Percentiles rank a stretch among this genome's conserved stretches.
These are phyloP conservation scores for Pisolithus microcarpus DNA, from an alignment of 768 basidiomycete species.

Conservation along the genomic window DNA sequence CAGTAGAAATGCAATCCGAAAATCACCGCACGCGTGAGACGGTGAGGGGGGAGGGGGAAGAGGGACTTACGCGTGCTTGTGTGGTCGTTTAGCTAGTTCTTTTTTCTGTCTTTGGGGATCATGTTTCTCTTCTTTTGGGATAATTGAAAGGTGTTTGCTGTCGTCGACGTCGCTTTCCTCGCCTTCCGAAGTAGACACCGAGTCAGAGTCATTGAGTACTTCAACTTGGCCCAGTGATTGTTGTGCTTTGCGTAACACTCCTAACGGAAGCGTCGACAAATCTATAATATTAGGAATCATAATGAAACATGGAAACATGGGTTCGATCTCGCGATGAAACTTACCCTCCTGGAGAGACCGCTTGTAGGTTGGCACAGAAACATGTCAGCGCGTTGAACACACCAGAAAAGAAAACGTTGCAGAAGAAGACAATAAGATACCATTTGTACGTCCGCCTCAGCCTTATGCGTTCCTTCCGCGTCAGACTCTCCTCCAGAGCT, in stretches of 20 bases:
- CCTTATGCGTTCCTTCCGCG: constrained; percentile 7
- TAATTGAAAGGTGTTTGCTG: constrained; percentile 1
- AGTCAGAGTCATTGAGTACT: constrained; percentile 34
- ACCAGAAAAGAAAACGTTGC: not conserved
- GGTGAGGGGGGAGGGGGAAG: not conserved
- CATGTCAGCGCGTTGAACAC: not conserved
- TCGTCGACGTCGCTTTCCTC: constrained; percentile 9
- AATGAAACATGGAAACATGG: constrained; percentile 4
- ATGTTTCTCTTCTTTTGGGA: constrained; percentile 25
- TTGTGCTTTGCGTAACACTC: constrained; percentile 60
- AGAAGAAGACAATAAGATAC: not conserved
- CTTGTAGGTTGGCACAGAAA: constrained; percentile 6
- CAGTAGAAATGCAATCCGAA: not conserved
- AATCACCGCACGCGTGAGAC: not conserved
- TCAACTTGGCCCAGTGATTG: constrained; percentile 39
- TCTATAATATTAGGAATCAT: constrained; percentile 47
- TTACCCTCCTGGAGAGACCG: constrained; percentile 24
- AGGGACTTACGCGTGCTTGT: constrained; percentile 90
- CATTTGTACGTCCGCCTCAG: constrained; percentile 9
- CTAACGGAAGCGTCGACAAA: constrained; percentile 54
- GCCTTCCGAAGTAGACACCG: constrained; percentile 22
- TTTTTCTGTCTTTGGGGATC: constrained; percentile 38
- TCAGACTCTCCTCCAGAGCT: constrained; percentile 5
- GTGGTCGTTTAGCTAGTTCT: constrained; percentile 51
- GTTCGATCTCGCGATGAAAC: not conserved